A percentile compares a stretch with the other conserved stretches of the same genome.
Conservation (phyloP, 352 stramenopile species). For the Globisporangium takayamanum region DNA sequence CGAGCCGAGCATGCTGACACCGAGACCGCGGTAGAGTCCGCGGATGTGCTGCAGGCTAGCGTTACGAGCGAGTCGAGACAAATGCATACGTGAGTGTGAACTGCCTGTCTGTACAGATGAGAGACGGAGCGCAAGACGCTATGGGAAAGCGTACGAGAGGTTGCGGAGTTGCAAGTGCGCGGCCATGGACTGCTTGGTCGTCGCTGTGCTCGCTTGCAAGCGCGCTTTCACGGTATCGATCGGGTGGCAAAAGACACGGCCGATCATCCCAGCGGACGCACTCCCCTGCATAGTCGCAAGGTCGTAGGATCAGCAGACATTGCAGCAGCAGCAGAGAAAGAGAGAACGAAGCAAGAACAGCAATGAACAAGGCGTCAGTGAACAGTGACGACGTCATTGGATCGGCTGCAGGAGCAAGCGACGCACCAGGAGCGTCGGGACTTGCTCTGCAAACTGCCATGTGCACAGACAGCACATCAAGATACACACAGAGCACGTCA, state of each 20-base stretch:
- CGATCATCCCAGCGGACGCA: conserved; percentile 75
- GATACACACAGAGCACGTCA: neutral
- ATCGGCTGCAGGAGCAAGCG: neutral
- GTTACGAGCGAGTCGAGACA: neutral
- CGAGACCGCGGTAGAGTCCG: conserved; percentile 94
- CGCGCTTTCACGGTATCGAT: conserved; percentile 90
- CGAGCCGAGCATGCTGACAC: conserved; percentile 91
- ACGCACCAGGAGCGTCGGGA: conserved; percentile 54
- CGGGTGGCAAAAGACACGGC: conserved; percentile 86
- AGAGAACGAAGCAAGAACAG: neutral
- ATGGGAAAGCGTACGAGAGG: conserved; percentile 24
- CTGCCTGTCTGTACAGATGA: neutral
- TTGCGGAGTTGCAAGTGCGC: conserved; percentile 38
- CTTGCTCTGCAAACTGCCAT: conserved; percentile 27
- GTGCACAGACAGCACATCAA: neutral
- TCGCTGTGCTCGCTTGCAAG: conserved; percentile 46
- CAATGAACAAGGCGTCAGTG: neutral
- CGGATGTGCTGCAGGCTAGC: conserved; percentile 41
- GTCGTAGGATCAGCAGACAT: neutral
- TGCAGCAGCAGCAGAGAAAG: neutral
- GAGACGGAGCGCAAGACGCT: too few relatives aligned
- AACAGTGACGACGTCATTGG: neutral
- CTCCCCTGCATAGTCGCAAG: conserved; percentile 39
- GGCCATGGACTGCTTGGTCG: conserved; percentile 27
- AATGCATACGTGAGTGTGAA: neutral